These are phyloP conservation scores for Stereum hirsutum DNA, from an alignment of 1,284 basidiomycete species.

Conservation along the genomic window DNA sequence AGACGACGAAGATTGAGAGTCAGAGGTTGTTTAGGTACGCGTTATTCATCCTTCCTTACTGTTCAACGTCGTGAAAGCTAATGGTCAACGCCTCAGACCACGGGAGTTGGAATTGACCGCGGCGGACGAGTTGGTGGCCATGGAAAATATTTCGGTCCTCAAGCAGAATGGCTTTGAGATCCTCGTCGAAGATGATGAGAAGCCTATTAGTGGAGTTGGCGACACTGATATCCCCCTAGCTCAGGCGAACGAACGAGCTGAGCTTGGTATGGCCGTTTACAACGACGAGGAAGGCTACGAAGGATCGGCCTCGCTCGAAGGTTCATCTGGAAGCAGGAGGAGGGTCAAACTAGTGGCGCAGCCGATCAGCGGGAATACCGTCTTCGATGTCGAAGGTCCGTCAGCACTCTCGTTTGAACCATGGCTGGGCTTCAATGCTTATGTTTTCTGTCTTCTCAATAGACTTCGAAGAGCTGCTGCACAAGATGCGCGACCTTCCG, in stretches of 20 bases:
- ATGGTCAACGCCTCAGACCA: constrained; percentile 39
- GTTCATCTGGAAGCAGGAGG: constrained; percentile 16
- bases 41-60: constrained; percentile 1
- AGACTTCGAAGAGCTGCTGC: constrained; percentile 96
- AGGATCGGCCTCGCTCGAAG: too few relatives aligned
- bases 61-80: not conserved
- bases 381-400: constrained; percentile 67
- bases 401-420: not conserved
- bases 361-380: constrained; percentile 85
- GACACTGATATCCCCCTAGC: too few relatives aligned
- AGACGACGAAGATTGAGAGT: constrained; percentile 79
- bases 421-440: not conserved
- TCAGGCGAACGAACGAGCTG: too few relatives aligned
- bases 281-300: too few relatives aligned
- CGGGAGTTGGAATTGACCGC: constrained; percentile 78
- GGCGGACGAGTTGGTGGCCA: constrained; percentile 82
- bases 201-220: too few relatives aligned
- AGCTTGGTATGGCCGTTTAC: too few relatives aligned
- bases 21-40: constrained; percentile 77
- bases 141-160: constrained; percentile 80
- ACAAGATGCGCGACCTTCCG: constrained; percentile 73
- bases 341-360: constrained; percentile 72
- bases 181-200: constrained; percentile 24
- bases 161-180: constrained; percentile 86
- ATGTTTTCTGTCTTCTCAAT: not conserved